Base-by-base conservation (phyloP, 352 stramenopile genomes). In the Globisporangium rhizosaccharum region DNA sequence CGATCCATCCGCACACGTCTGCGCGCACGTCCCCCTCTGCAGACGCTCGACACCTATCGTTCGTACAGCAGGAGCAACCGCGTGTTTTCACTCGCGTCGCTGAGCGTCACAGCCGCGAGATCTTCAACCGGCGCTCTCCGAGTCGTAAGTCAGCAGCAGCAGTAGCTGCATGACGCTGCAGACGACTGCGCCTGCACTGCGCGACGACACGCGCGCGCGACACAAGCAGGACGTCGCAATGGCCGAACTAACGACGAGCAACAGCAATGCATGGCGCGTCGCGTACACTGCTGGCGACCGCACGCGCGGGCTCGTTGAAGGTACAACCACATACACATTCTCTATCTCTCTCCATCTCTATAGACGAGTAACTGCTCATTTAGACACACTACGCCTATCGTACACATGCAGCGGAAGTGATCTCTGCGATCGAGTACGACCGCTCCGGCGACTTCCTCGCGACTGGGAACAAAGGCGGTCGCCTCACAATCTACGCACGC, bases 391-490 rank as follows among this genome's bases (percentile, higher is more conserved):
- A 39, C 10, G 33, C 33, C 7, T 39, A 39, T 8, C 33, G 10
- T 39, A 10, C 5, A 39, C 8, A 10, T 1, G 8, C 46, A 93
- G 94, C 90, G 42, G 95, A 98, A 50, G 90, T 98, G 51, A 92
- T 98, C 62, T 97, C 94, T 26, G 89, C 93, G 6, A 94, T 98
- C 47, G 89, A 98, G 62, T 98, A 98, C 66, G 90, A 98, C 61
- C 73, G 73, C 20, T 87, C 76, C 17, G 95, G 95, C 51, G 79
- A 97, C 30, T 97, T 94, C 67, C 60, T 98, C 18, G 95, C 94
- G 23, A 97, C 91, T 2, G 95, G 95, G 5, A 97, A 98, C 68
- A 97, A 97, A 68, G 93, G 94, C 30, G 95, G 95, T 2, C 79
- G 89, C 45, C 74, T 98, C 15, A 88, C 90, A 18, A 88, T 98